A percentile compares a stretch with the other conserved stretches of the same genome.
Conservation (phyloP, 2,329 filamentous ascomycete species). For the Fusarium sp. region DNA sequence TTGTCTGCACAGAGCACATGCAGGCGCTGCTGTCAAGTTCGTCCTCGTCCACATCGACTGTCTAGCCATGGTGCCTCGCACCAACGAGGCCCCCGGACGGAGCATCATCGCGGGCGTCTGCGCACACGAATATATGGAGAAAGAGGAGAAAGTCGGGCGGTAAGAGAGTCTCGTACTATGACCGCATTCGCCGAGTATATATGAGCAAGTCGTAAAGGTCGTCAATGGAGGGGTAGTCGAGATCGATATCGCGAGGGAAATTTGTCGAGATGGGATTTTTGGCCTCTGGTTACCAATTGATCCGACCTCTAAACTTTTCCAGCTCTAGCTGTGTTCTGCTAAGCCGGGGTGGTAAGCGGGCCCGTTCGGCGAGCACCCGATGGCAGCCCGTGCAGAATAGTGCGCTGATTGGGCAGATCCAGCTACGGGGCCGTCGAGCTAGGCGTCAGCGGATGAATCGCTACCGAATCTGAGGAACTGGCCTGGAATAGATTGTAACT, state of each 20-base stretch:
- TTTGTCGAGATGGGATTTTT: conserved; percentile 43
- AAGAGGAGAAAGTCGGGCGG: conserved; percentile 9
- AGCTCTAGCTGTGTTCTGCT: conserved; percentile 42
- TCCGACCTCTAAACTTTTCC: conserved; percentile 50
- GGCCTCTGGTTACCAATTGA: conserved; percentile 34
- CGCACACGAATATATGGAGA: conserved; percentile 19
- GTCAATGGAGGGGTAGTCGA: conserved; percentile 23
- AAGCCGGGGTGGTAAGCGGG: conserved; percentile 38
- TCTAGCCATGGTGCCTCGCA: conserved; percentile 57
- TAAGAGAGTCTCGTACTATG: conserved; percentile 11
- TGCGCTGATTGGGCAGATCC: conserved; percentile 17
- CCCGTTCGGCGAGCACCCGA: conserved; percentile 40
- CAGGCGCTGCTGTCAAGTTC: conserved; percentile 36
- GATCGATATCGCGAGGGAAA: conserved; percentile 35
- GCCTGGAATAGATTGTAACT: conserved; percentile 19
- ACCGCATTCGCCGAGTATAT: conserved; percentile 31
- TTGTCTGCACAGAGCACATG: conserved; percentile 52
- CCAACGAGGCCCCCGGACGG: conserved; percentile 65
- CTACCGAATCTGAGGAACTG: conserved; percentile 22
- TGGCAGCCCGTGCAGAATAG: neutral
- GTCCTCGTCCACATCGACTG: conserved; percentile 44
- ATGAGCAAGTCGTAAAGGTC: neutral
- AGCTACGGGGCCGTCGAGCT: conserved; percentile 23
- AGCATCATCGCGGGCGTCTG: conserved; percentile 62
- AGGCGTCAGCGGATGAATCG: conserved; percentile 35